Evolutionary conservation across 225 moss, liverwort and hornwort genomes (phyloP).

Genomic region (Asterella californica): DNA sequence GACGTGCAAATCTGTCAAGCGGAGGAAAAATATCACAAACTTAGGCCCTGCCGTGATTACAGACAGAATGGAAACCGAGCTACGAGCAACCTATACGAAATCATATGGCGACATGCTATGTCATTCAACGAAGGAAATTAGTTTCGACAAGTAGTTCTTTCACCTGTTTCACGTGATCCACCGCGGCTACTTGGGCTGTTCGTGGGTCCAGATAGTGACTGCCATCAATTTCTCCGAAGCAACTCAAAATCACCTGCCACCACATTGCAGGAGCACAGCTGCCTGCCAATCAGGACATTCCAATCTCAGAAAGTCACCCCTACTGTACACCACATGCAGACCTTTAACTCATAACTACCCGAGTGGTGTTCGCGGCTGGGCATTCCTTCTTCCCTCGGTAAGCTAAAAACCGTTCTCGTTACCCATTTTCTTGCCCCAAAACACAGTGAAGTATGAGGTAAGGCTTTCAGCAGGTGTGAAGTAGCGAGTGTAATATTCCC

Average conservation of each 20-base stretch:
- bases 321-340: constrained; percentile 35
- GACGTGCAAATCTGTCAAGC: constrained; percentile 59
- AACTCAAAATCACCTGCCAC: constrained; percentile 95
- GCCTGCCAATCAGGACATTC: constrained; percentile 98
- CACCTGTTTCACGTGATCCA: constrained; percentile 95
- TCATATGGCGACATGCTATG: background rate
- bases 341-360: background rate
- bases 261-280: constrained; percentile 92
- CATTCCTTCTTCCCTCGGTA: background rate
- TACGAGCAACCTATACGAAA: background rate
- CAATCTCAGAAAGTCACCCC: constrained; percentile 81
- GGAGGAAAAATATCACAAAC: background rate
- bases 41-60: background rate
- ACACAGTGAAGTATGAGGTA: background rate
- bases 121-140: background rate
- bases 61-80: background rate
- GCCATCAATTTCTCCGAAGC: constrained; percentile 78
- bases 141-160: background rate
- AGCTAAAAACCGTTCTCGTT: background rate
- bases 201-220: constrained; percentile 82
- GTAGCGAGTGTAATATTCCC: too few species aligned
- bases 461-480: background rate
- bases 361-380: background rate
- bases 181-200: constrained; percentile 76
- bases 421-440: background rate